These are phyloP conservation scores for Tubosaeta sp. DNA, from an alignment of 768 basidiomycete genomes.

Conservation along the genomic window DNA sequence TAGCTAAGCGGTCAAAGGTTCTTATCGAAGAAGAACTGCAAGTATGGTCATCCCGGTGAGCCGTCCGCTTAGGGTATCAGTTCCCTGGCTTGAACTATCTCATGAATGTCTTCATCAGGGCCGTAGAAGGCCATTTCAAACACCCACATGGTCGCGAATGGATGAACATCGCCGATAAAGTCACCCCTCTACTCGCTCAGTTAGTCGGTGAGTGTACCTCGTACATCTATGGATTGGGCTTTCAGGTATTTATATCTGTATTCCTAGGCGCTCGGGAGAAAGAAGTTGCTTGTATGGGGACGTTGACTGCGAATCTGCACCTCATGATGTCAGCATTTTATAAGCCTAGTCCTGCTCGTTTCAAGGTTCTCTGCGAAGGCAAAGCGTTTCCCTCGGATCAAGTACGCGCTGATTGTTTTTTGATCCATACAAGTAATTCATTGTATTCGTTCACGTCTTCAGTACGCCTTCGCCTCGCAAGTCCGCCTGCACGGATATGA, in stretches of 20 bases:
- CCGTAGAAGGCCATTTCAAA: slow-evolving; percentile 82
- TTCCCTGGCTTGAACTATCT: slow-evolving; percentile 2
- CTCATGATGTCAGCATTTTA: slow-evolving; percentile 94
- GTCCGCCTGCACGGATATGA: slow-evolving; percentile 72
- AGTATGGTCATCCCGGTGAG: slow-evolving; percentile 75
- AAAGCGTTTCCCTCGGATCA: slow-evolving; percentile 97
- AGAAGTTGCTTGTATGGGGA: slow-evolving; percentile 95
- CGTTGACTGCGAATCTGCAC: slow-evolving; percentile 92
- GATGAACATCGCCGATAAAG: slow-evolving; percentile 69
- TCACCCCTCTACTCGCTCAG: slow-evolving; percentile 72
- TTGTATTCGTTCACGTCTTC: slow-evolving; percentile 7
- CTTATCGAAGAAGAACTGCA: slow-evolving; percentile 79
- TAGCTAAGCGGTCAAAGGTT: slow-evolving; percentile 66
- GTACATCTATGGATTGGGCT: background rate
- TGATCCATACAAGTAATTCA: slow-evolving; percentile 11
- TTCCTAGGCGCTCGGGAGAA: slow-evolving; percentile 72
- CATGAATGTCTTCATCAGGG: slow-evolving; percentile 42
- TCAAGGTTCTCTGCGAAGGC: slow-evolving; percentile 93
- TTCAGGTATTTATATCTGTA: slow-evolving; percentile 19
- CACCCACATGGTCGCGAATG: slow-evolving; percentile 85
- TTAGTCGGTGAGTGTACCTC: slow-evolving; percentile 63
- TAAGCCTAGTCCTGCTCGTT: slow-evolving; percentile 76
- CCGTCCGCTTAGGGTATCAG: slow-evolving; percentile 11
- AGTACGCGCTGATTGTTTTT: slow-evolving; percentile 41
- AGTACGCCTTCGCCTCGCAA: slow-evolving; percentile 99